Evolutionary conservation across 768 basidiomycete species (phyloP), one percentile per base, ranked within the genome.

Genomic region (Suillus hirtellus): DNA sequence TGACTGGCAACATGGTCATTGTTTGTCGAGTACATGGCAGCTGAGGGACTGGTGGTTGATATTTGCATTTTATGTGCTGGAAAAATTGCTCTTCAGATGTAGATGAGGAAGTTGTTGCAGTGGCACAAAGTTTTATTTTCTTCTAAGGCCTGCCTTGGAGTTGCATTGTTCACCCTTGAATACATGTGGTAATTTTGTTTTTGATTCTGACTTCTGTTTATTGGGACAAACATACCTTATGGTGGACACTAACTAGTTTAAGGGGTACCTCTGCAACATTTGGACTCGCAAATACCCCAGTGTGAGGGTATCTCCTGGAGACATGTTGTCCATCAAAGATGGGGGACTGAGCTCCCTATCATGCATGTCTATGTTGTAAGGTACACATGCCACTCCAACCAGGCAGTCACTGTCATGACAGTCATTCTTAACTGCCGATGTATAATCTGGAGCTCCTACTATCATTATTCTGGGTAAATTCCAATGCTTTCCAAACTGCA

Each of bases 1-100:
- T 60, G 44, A 34, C 42, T 40, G 44, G 59, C 27, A 64, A 44
- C 53, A 59, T 35, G 59, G 61, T 64, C 58, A 59, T 27, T 44
- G 61, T n/a, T 6, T 24, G 47, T 49, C 46, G 68, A 68, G n/a
- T 47, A 17, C 60, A 27, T 15, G 12, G 9, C 2, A 21, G 21
- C 37, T 17, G 38, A 40, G 55, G 55, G 24, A 34, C 15, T 56
- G 21, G 17, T 10, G 47, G 9, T 56, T 56, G 37, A 40, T 15
- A 24, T 38, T 10, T 38, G 54, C 54, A 56, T 55, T 38, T 56
- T 24, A 4, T 24, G 21, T 27, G 38, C 21, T 56, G 37, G 55
- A 24, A 38, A 17, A 21, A 38, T 24, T 38, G 37, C 21, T 14
- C 15, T 56, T 17, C 4, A 38, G 55, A 38, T 40, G 37, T 55